Percentiles rank a stretch among this genome's conserved stretches.
phyloP scores from a whole-genome alignment of 257 asterid genomes.

The Anisodus acutangulus region DNA sequence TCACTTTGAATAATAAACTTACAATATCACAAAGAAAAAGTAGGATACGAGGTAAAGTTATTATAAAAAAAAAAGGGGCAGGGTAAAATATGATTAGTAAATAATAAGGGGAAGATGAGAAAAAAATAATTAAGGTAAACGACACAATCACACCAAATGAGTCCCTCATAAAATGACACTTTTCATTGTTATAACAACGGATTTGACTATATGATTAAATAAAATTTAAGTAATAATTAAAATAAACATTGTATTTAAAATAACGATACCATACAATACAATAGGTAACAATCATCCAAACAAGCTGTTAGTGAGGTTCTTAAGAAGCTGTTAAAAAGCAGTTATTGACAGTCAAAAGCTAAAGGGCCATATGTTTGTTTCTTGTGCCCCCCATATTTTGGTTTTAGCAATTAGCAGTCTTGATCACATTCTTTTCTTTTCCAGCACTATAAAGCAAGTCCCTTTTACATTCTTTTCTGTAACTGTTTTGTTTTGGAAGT shows the following conservation, averaged over 20 bases:
- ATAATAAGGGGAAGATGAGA: neutral
- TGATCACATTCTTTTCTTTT: neutral
- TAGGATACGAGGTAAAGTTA: neutral
- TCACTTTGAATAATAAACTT: neutral
- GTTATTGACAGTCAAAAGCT: conserved; percentile 21
- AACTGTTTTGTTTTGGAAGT: conserved; percentile 30
- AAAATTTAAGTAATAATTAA: neutral
- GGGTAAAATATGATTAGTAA: neutral
- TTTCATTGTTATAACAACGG: neutral
- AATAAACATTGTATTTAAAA: neutral
- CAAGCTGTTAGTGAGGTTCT: neutral
- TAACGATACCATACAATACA: neutral
- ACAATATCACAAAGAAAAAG: neutral
- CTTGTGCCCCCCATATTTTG: conserved; percentile 22
- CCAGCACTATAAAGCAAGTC: conserved; percentile 17
- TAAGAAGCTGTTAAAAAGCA: neutral
- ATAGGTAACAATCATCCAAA: neutral
- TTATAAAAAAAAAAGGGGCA: neutral
- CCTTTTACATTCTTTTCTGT: neutral
- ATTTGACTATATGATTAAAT: neutral
- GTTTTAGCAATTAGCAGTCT: neutral
- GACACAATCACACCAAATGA: conserved; percentile 9
- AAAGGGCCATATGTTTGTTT: conserved; percentile 23
- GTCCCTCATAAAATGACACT: neutral
- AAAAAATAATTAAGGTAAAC: neutral